Evolutionary conservation across 257 asterid genomes (phyloP).

Genomic region (Ophiorrhiza pumila): DNA sequence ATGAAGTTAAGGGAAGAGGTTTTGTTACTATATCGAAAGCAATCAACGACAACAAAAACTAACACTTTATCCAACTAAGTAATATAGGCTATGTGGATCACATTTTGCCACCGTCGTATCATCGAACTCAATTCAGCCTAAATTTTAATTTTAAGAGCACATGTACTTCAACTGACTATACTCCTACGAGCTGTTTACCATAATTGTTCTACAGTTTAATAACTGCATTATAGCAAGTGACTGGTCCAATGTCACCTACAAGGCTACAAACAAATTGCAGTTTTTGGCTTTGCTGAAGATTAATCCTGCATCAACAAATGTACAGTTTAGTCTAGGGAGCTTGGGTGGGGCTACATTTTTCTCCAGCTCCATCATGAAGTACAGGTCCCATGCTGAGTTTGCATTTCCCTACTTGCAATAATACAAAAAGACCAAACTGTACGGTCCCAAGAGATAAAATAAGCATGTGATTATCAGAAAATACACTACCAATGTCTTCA

Average conservation of each 20-base stretch:
- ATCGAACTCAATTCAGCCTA: too few relatives aligned
- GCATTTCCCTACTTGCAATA: slow-evolving; percentile 15
- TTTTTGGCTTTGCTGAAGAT: not conserved
- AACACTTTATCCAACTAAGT: too few relatives aligned
- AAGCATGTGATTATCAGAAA: slow-evolving; percentile 12
- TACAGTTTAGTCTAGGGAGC: not conserved
- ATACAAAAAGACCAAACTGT: slow-evolving; percentile 5
- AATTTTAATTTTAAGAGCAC: too few relatives aligned
- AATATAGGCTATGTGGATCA: too few relatives aligned
- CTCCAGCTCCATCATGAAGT: slow-evolving; percentile 6
- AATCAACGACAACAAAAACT: too few relatives aligned
- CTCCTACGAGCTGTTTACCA: not conserved
- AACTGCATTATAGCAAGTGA: not conserved
- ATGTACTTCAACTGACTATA: not conserved
- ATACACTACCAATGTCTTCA: slow-evolving; percentile 7
- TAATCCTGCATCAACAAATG: not conserved
- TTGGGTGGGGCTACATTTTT: not conserved
- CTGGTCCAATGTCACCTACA: not conserved
- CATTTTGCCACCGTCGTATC: too few relatives aligned
- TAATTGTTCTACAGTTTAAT: not conserved
- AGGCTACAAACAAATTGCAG: not conserved
- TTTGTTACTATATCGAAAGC: too few relatives aligned
- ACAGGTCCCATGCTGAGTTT: slow-evolving; percentile 20
- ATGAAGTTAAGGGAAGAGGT: too few relatives aligned
- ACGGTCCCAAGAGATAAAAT: slow-evolving; percentile 16